A percentile compares a stretch with the other conserved stretches of the same genome.
These are phyloP conservation scores for Fragilariopsis cylindrus DNA, from an alignment of 108 stramenopile species.

Conservation along the genomic window DNA sequence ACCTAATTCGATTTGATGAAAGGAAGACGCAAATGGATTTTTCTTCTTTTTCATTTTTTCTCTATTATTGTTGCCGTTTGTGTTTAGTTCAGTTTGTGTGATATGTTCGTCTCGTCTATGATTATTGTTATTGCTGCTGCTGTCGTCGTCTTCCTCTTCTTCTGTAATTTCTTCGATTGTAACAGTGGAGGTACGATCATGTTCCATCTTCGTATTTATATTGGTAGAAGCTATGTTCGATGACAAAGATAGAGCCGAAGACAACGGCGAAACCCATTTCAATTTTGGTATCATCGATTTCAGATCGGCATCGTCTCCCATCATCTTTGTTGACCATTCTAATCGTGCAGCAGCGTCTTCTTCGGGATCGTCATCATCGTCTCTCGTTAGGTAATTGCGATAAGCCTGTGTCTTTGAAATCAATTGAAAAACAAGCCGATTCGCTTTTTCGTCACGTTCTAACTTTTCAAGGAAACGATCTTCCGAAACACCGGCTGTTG, in stretches of 20 bases:
- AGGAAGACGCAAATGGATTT: conserved; percentile 36
- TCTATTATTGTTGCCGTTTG: neutral
- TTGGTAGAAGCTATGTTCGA: neutral
- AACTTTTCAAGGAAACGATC: conserved; percentile 11
- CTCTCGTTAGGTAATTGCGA: conserved; percentile 26
- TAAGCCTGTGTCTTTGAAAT: conserved; percentile 48
- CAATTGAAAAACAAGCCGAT: conserved; percentile 39
- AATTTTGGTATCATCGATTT: conserved; percentile 17
- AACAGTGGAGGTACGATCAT: conserved; percentile 1
- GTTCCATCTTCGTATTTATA: neutral
- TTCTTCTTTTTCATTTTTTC: neutral
- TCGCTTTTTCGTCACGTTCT: conserved; percentile 38
- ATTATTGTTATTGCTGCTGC: neutral
- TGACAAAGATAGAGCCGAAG: conserved; percentile 12
- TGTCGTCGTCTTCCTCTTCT: conserved; percentile 8
- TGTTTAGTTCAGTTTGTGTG: neutral
- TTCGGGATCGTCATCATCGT: conserved; percentile 31
- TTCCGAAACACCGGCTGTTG: conserved; percentile 6
- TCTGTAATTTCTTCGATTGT: conserved; percentile 19
- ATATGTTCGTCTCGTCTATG: neutral
- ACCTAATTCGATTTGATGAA: conserved; percentile 73
- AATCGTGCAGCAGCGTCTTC: conserved; percentile 16
- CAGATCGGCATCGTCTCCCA: conserved; percentile 31
- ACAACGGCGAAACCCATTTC: conserved; percentile 10
- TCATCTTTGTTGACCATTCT: conserved; percentile 5